Base-by-base conservation (phyloP, 129 eudicot species). In the Kitagawia praeruptora region DNA sequence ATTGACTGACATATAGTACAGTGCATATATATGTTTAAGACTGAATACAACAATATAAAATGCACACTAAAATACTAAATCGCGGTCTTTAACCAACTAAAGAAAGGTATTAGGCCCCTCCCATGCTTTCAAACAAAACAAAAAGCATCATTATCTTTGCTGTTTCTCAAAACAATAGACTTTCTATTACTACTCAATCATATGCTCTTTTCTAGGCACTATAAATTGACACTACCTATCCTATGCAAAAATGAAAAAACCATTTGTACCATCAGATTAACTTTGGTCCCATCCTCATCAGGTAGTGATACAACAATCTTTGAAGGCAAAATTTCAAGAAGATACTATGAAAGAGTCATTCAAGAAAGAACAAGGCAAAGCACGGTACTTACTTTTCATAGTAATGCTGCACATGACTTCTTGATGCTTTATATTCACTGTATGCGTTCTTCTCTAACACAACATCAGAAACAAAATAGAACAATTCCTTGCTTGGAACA, bases 391-490 rank as follows among this genome's bases (percentile, higher is more conserved):
- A 96, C 99, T 14, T 77, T 28, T 85, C 84, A 83, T 81, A 89
- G 21, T 2, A 66, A 83, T 96, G 92, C 51, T 90, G 79, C 5
- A 83, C 77, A 49, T 92, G 92, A 81, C 64, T 90, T 53, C 77
- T 85, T 18, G 87, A 82, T 9, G 83, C 91, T 82, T 89, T 86
- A 79, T 82, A 81, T 37, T 78, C 12, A 78, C 89, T 85, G 61
- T 85, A 88, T 34, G 87, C 92, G 87, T 88, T 81, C 86, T 80
- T 89, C 34, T 88, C 86, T 11, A 61, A 77, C 74, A 85, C 48
- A 89, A 90, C 80, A 66, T 82, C 93, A 11, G 99, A 87, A 70
- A 96, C 85, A 73, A 96, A 92, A 88, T 85, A 96, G 85, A 92
- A 96, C 21, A 85, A 87, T 39, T 86, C 81, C 80, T 87, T 92